Base-by-base conservation (phyloP, 1,284 basidiomycete genomes). In the Schizophyllum amplum region DNA sequence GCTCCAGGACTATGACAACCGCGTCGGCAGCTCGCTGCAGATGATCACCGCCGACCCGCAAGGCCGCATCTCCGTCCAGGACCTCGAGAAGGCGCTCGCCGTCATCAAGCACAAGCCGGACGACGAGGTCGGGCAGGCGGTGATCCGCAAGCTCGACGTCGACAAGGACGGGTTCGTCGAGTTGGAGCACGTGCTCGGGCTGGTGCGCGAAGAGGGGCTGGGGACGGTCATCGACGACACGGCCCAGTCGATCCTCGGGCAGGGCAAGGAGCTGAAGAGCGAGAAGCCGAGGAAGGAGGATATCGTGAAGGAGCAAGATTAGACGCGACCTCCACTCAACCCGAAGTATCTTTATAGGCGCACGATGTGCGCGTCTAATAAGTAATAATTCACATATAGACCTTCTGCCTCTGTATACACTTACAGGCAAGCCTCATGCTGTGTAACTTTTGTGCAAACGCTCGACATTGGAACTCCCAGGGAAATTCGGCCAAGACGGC, bases 161-260 rank as follows among this genome's bases (percentile, higher is more conserved):
- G 96, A 99, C 73, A 86, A 93, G 72, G 96, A 99, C 67, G 95
- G 96, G 0, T 95, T 88, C 66, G 94, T 98, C 21, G 90, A 94
- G 69, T 74, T 92, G 27, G 88, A 91, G 69, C 90, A 92, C 65
- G 87, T 92, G 47, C 70, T 92, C 42, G 89, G 86, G 2, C 72
- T 92, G 54, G 87, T 90, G n/a, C 78, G 77, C 62, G 87, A 90
- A 69, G 88, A 90, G 64, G 89, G 86, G 21, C 72, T 91, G 25
- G 88, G 87, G 86, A 63, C 86, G 53, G 76, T 90, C 20, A 70
- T 90, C 57, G 88, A 91, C 63, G 86, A 86, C 61, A 84, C 86
- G 62, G 87, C 84, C 1, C 80, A 84, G 69, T 81, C 80, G 9
- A 76, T 92, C 62, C 82, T 90, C 55, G 87, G 86, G 11, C 84